Percentiles rank a stretch among this genome's conserved stretches.
phyloP scores from a whole-genome alignment of 1,139 yeast genomes.

The Ogataea hybrid region DNA sequence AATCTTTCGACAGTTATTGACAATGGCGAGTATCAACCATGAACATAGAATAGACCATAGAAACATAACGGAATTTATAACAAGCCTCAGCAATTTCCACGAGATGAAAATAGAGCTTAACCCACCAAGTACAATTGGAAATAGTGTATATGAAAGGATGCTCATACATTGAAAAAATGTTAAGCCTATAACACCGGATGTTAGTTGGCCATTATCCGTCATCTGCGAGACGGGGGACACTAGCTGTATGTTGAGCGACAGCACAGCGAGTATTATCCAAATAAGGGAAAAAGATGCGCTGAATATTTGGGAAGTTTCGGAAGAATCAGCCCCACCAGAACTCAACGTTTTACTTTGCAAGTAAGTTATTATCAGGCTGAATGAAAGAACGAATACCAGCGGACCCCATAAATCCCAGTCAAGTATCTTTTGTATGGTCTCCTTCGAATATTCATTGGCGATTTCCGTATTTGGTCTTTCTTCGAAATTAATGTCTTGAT shows the following conservation, averaged over 20 bases:
- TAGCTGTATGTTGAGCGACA: slow-evolving; percentile 68
- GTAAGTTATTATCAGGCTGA: slow-evolving; percentile 53
- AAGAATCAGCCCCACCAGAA: slow-evolving; percentile 9
- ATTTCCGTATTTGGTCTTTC: too few species aligned
- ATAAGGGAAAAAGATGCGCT: slow-evolving; percentile 62
- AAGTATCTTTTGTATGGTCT: slow-evolving; percentile 37
- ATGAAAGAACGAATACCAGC: slow-evolving; percentile 63
- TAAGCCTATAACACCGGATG: too few species aligned
- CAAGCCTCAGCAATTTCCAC: too few species aligned
- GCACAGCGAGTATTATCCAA: slow-evolving; percentile 54
- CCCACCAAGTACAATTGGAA: too few species aligned
- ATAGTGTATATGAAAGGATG: too few species aligned
- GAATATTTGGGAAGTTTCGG: slow-evolving; percentile 43
- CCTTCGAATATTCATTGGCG: slow-evolving; percentile 29
- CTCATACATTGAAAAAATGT: too few species aligned
- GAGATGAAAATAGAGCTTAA: too few species aligned
- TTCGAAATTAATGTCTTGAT: too few species aligned
- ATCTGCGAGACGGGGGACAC: too few species aligned
- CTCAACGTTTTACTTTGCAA: slow-evolving; percentile 30
- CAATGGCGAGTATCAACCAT: slow-evolving; percentile 33
- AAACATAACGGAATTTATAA: too few species aligned
- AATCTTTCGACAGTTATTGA: slow-evolving; percentile 31
- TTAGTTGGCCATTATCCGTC: too few species aligned
- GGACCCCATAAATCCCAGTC: slow-evolving; percentile 97
- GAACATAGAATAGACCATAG: slow-evolving; percentile 72